Evolutionary conservation across 208 protist species (phyloP), one percentile per base, ranked within the genome.

Genomic region (Wallacemonas sp.): DNA sequence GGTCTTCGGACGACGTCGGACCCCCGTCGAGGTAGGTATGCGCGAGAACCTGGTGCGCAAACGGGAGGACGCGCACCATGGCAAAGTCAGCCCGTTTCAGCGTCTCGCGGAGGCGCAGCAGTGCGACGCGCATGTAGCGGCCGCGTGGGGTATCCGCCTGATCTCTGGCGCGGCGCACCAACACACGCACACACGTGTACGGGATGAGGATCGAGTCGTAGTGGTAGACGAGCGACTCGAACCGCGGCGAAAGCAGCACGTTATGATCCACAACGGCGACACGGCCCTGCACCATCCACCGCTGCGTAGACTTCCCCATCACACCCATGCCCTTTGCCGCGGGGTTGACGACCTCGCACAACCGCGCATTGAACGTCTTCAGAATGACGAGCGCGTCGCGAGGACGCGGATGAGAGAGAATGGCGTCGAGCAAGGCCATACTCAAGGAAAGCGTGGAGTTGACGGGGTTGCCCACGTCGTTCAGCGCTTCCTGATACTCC

Each of bases 251-350:
- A n/a, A 93, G 78, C 13, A 96, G 19, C 1, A 91, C 81, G 67
- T 89, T 92, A 71, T 93, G 90, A 62, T 96, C 90, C 15, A 93
- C 75, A 1, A 96, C 85, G n/a, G 83, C 90, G 2, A 96, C 85
- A 24, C 90, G 85, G 10, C 90, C 90, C 63, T 96, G 81, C 42
- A 91, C 83, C 26, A 93, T 78, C 87, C 89, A 95, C 17, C 89
- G 83, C 68, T 91, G 86, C 24, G 86, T 67, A 15, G 72, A 61
- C 22, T 79, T 45, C 6, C 89, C 89, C 12, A 83, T 70, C 26
- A 63, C 75, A 6, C 78, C 85, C 41, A 95, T 75, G n/a, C 80
- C 79, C 3, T 69, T 70, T 37, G 86, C 89, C 12, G 80, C 77
- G 21, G 78, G 41, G 9, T 58, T 74, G 1, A 91, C 76, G 29